These are phyloP conservation scores for Durusdinium trenchii DNA, from an alignment of 73 alveolate genomes.

Conservation along the genomic window DNA sequence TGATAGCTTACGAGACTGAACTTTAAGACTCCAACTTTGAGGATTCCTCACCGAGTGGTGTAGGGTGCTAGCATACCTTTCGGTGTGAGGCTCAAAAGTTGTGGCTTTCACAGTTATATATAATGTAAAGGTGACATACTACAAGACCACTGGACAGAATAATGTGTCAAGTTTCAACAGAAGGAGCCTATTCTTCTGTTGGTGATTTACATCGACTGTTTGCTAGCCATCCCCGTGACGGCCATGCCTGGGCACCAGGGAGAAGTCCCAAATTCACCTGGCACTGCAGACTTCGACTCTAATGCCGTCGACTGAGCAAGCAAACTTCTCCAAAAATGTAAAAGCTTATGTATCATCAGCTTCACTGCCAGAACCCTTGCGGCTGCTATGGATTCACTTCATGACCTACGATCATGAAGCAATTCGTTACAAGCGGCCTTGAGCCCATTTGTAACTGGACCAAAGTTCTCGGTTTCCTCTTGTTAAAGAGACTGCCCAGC, in stretches of 20 bases:
- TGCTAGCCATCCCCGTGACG: neutral
- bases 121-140: neutral
- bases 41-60: too few species aligned
- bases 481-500: too few species aligned
- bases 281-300: neutral
- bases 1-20: too few species aligned
- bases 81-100: neutral
- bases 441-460: neutral
- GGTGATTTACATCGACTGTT: neutral
- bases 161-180: neutral
- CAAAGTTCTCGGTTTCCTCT: too few species aligned
- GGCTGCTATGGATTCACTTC: neutral
- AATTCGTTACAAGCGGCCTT: neutral
- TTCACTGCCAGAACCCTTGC: too few species aligned
- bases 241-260: conserved; percentile 40
- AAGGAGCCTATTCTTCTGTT: neutral
- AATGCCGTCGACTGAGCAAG: too few species aligned
- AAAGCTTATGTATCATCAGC: too few species aligned
- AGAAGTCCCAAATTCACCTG: conserved; percentile 79
- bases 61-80: too few species aligned
- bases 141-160: neutral
- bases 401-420: neutral
- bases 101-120: neutral
- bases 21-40: too few species aligned
- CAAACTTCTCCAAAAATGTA: neutral